phyloP scores from a whole-genome alignment of 2,329 filamentous ascomycete species.

The Sporothrix luriei region DNA sequence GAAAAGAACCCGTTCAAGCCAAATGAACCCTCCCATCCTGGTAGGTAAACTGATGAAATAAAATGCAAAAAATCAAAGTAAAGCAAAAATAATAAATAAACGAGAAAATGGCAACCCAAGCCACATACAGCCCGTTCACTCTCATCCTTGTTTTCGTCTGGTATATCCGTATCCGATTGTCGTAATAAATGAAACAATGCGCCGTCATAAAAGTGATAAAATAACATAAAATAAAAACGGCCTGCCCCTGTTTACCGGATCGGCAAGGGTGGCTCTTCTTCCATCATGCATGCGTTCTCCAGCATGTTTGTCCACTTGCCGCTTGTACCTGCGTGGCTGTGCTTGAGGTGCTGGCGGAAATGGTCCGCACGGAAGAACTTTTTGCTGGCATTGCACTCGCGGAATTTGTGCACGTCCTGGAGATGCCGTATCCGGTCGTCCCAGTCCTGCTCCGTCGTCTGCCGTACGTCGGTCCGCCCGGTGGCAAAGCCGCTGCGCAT shows the following conservation, averaged over 20 bases:
- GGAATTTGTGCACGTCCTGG: constrained; percentile 90
- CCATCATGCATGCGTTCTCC: constrained; percentile 94
- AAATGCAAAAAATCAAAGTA: background rate
- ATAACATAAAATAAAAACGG: background rate
- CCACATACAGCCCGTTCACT: background rate
- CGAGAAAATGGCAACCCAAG: constrained; percentile 4
- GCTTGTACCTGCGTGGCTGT: constrained; percentile 92
- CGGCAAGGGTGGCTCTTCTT: constrained; percentile 67
- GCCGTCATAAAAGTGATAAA: background rate
- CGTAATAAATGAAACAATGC: constrained; percentile 16
- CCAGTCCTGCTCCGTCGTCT: constrained; percentile 81
- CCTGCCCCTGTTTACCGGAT: constrained; percentile 41
- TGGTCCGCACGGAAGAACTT: constrained; percentile 98
- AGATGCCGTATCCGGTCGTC: constrained; percentile 83
- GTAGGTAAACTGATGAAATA: background rate
- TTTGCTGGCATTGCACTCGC: constrained; percentile 97
- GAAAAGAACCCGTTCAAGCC: constrained; percentile 12
- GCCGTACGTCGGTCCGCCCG: constrained; percentile 43
- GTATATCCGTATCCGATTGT: constrained; percentile 16
- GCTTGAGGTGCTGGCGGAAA: constrained; percentile 96
- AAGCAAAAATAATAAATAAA: background rate
- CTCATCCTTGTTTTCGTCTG: background rate
- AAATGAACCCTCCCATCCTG: background rate
- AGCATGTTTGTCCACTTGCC: constrained; percentile 99
- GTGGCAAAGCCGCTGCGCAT: constrained; percentile 52